A percentile compares a stretch with the other conserved stretches of the same genome.
phyloP scores from a whole-genome alignment of 345 rosid species.

The Salix exigua region DNA sequence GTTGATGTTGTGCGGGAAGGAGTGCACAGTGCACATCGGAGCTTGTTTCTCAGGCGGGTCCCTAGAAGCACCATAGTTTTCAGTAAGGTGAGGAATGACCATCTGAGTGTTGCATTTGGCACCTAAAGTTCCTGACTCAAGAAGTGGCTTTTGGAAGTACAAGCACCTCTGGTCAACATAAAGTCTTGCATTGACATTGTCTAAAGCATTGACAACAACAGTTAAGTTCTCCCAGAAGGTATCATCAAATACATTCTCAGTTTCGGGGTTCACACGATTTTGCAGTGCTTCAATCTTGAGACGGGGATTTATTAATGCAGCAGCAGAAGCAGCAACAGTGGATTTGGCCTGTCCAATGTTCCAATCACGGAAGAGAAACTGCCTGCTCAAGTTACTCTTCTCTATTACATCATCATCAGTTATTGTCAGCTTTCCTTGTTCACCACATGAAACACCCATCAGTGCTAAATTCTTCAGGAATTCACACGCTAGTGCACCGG shows the following conservation, averaged over 20 bases:
- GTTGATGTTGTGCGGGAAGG: constrained; percentile 98
- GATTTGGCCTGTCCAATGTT: constrained; percentile 99
- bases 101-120: constrained; percentile 97
- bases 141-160: constrained; percentile 98
- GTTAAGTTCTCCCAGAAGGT: constrained; percentile 87
- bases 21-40: constrained; percentile 99
- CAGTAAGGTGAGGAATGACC: constrained; percentile 97
- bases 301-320: constrained; percentile 61
- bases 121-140: constrained; percentile 98
- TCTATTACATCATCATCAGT: constrained; percentile 99
- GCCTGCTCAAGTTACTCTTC: constrained; percentile 98
- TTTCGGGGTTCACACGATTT: constrained; percentile 92
- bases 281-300: constrained; percentile 85
- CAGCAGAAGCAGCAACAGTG: constrained; percentile 96
- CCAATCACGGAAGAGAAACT: constrained; percentile 98
- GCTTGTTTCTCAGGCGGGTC: constrained; percentile 99
- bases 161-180: constrained; percentile 96
- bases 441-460: constrained; percentile 94
- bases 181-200: constrained; percentile 93
- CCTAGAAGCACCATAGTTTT: constrained; percentile 97
- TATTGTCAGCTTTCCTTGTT: constrained; percentile 72
- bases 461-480: constrained; percentile 88
- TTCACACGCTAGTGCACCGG: constrained; percentile 99
- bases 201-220: constrained; percentile 82
- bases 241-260: constrained; percentile 89